These are phyloP conservation scores for Russula foetens DNA, from an alignment of 768 basidiomycete species.

Conservation along the genomic window DNA sequence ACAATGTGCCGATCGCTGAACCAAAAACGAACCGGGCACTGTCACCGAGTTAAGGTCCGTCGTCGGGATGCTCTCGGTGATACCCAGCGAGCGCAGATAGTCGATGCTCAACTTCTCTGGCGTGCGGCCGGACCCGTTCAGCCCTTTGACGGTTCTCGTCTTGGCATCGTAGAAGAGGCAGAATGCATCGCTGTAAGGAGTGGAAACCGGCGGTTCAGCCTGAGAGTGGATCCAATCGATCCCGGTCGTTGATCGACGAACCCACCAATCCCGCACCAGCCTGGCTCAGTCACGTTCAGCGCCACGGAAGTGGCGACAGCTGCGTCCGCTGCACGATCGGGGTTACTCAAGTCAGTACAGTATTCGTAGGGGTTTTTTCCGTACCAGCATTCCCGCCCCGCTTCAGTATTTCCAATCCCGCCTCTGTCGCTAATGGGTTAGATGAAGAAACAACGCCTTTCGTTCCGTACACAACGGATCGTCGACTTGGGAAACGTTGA, in stretches of 20 bases:
- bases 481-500: constrained; percentile 69
- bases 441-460: constrained; percentile 73
- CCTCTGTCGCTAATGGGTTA: constrained; percentile 87
- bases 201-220: too few species aligned
- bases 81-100: constrained; percentile 58
- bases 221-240: too few species aligned
- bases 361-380: constrained; percentile 6
- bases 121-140: constrained; percentile 90
- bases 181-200: constrained; percentile 63
- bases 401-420: constrained; percentile 84
- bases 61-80: constrained; percentile 66
- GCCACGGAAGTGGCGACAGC: constrained; percentile 92
- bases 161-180: constrained; percentile 88
- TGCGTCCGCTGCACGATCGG: constrained; percentile 66
- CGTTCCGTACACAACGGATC: constrained; percentile 62
- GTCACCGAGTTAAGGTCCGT: constrained; percentile 88
- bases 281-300: constrained; percentile 85
- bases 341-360: too few species aligned
- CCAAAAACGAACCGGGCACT: constrained; percentile 50
- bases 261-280: constrained; percentile 91
- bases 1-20: neutral
- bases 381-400: constrained; percentile 94
- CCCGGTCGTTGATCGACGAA: constrained; percentile 25
- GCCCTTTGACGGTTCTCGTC: constrained; percentile 70
- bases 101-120: constrained; percentile 75